Conservation (phyloP, 73 alveolate species). For the Paramecium tetraurelia region DNA sequence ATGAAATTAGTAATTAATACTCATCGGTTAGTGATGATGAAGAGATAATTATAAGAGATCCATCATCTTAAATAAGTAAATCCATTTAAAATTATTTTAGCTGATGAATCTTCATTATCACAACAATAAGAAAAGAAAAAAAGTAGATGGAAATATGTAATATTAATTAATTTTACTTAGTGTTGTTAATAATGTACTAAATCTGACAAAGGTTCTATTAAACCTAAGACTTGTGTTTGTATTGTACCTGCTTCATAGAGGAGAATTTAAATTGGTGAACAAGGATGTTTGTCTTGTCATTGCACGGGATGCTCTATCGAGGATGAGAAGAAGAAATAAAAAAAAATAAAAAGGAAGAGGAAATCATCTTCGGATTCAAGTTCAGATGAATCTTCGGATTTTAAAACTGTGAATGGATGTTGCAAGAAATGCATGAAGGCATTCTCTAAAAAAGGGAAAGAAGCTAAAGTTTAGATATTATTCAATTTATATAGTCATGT, state of each 20-base stretch:
- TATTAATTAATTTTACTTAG: not conserved
- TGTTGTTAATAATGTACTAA: constrained; percentile 44
- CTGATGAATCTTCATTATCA: constrained; percentile 14
- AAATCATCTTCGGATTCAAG: constrained; percentile 45
- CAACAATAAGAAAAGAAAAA: not conserved
- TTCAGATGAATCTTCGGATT: constrained; percentile 41
- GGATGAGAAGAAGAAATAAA: constrained; percentile 31
- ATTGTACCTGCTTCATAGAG: constrained; percentile 39
- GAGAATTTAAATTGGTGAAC: constrained; percentile 36
- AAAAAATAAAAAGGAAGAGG: not conserved
- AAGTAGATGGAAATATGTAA: constrained; percentile 47
- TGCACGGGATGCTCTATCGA: constrained; percentile 49
- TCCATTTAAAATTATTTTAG: not conserved
- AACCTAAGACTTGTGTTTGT: constrained; percentile 50
- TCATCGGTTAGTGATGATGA: constrained; percentile 11
- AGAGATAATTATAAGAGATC: not conserved
- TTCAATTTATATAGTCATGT: constrained; percentile 64
- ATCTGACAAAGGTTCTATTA: constrained; percentile 38
- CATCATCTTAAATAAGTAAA: not conserved
- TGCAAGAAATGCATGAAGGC: constrained; percentile 92
- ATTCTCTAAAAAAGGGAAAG: constrained; percentile 82
- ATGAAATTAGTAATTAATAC: not conserved
- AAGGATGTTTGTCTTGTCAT: constrained; percentile 12
- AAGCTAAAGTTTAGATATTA: constrained; percentile 1
- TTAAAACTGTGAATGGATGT: constrained; percentile 86